phyloP scores from a whole-genome alignment of 306 rosid genomes.

The Cyamopsis tetragonoloba region DNA sequence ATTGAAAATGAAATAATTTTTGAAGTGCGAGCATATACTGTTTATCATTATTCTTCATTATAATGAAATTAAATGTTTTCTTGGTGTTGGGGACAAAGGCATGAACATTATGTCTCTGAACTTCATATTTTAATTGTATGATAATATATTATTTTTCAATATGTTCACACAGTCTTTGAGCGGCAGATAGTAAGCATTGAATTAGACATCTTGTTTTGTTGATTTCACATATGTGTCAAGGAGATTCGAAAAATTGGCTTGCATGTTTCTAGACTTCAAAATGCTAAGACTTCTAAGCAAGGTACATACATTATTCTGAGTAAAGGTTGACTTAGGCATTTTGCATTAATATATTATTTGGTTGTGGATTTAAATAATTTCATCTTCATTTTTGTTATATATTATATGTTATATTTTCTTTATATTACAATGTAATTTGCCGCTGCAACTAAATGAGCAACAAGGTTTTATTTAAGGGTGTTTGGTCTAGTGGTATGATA shows the following conservation, averaged over 20 bases:
- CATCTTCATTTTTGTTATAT: no score
- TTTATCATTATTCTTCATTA: no score
- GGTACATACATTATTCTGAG: slow-evolving; percentile 42
- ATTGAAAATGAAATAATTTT: no score
- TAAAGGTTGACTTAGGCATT: not conserved
- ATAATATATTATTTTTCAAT: not conserved
- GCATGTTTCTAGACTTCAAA: slow-evolving; percentile 90
- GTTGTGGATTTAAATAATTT: not conserved
- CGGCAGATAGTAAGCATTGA: not conserved
- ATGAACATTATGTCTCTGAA: not conserved
- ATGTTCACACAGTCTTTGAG: not conserved
- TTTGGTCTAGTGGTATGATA: no score
- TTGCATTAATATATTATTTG: slow-evolving; percentile 10
- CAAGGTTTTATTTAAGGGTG: no score
- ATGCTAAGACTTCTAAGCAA: slow-evolving; percentile 55
- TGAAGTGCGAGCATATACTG: no score
- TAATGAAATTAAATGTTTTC: no score
- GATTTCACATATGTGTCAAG: slow-evolving; percentile 60
- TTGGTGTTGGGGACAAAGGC: no score
- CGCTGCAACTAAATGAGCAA: no score
- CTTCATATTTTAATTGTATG: not conserved
- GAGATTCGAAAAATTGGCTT: slow-evolving; percentile 94
- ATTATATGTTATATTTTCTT: no score
- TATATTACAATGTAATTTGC: no score
- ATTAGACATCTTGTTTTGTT: slow-evolving; percentile 22